Percentiles rank a stretch among this genome's conserved stretches.
Conservation (phyloP, 2,329 filamentous ascomycete species). For the Cladophialophora psammophila region DNA sequence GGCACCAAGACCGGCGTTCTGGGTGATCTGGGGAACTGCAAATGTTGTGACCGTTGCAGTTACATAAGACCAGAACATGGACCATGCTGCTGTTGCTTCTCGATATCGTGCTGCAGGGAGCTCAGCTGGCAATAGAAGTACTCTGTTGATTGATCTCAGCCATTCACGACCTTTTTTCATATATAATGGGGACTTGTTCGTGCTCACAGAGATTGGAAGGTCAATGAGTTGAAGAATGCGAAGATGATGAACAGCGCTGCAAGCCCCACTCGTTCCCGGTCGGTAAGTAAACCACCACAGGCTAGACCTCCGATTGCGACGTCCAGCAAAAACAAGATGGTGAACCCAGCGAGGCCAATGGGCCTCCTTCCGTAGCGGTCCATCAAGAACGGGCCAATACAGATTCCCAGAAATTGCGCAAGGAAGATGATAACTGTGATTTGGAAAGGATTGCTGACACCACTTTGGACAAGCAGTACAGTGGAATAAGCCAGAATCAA, state of each 20-base stretch:
- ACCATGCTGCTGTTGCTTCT: conserved; percentile 54
- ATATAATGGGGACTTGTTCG: no score
- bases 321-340: conserved; percentile 46
- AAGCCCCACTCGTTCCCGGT: conserved; percentile 42
- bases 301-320: conserved; percentile 46
- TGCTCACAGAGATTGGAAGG: conserved; percentile 49
- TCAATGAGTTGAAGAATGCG: conserved; percentile 50
- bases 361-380: conserved; percentile 47
- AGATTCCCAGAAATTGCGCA: conserved; percentile 47
- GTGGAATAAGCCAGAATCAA: conserved; percentile 50
- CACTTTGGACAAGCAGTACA: conserved; percentile 47
- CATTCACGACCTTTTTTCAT: no score
- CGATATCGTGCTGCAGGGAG: conserved; percentile 51
- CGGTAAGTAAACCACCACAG: conserved; percentile 35
- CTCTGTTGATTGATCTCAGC: no score
- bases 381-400: conserved; percentile 47
- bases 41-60: conserved; percentile 50
- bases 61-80: conserved; percentile 48
- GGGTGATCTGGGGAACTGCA: conserved; percentile 48
- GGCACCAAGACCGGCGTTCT: conserved; percentile 39
- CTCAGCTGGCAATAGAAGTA: conserved; percentile 49
- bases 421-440: conserved; percentile 49
- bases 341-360: conserved; percentile 47
- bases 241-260: conserved; percentile 48
- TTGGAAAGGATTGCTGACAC: conserved; percentile 45